Base-by-base conservation (phyloP, 176 grass and related monocot species). In the Pontederia crassipes region DNA sequence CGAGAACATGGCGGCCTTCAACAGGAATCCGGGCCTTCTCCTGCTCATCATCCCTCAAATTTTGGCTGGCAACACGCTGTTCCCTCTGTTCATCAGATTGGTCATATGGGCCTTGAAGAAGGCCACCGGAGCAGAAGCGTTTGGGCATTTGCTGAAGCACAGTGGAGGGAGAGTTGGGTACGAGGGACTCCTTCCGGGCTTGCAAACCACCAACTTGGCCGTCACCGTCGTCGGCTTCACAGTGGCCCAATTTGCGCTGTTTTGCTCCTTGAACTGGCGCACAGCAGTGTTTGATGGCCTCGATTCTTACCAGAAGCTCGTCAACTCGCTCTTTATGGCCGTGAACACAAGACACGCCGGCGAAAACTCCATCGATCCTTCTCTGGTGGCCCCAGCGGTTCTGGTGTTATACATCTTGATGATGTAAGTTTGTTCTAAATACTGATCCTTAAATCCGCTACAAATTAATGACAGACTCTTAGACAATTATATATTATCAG, bases 1-100 rank as follows among this genome's bases (percentile, higher is more conserved):
- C 58, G 91, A 90, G 70, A 82, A 88, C 78, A 90, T 96, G 75
- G 78, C 75, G 3, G 80, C 82, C 45, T 90, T 95, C 59, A 18
- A 61, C n/a, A 48, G 64, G 2, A 77, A 96, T 71, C 60, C 67
- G 0, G 77, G 80, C 16, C 83, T 96, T 4, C 81, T 90, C 3
- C 58, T 90, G 18, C 64, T 96, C 9, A 55, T 81, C 11, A 27
- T 57, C 49, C 64, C 70, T 4, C 83, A 90, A 64, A 61, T 96
- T 76, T 73, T 96, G 28, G 81, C 80, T 12, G 86, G 91, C 20
- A 78, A 69, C 63, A 77, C 66, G 1, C 59, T 96, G 27, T 71
- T 90, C 50, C 81, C 91, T 18, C 58, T 80, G 7, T 82, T 87
- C 62, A 83, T 90, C 15, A 72, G 86, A 61, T 26, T 75, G 55